Evolutionary conservation across 805 yeast species (phyloP), one percentile per base, ranked within the genome.

Genomic region (Barnettozyma botsteinii): DNA sequence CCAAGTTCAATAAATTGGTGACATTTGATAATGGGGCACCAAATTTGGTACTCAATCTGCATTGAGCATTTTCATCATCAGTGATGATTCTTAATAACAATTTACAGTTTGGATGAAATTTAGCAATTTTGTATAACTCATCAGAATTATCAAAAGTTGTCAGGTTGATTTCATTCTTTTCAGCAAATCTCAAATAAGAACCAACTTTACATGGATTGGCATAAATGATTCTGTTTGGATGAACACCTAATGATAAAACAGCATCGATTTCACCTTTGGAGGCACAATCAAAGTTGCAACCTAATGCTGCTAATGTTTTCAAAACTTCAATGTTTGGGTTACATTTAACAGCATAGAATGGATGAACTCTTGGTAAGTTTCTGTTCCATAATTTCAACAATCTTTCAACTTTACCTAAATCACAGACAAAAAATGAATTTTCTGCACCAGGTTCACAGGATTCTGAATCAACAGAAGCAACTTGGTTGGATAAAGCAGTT

Each of bases 321-420:
- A 91, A 59, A 11, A 91, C 77, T 40, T 65, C 65, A 7, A 65
- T 51, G 57, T 87, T 80, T 28, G 88, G 83, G 67, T 91, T 91
- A 66, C 98, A 91, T 64, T 91, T 91, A 51, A 91, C 93, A 15
- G 98, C 98, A 62, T 89, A 91, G 56, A 73, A 81, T n/a, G 97
- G 96, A 41, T 75, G 73, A 27, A 91, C 81, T 32, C 79, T 67
- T 17, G 96, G 95, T 53, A 91, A 68, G 29, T 67, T 59, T 18
- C 50, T 37, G 22, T 59, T 56, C 97, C 98, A 91, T 30, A 75
- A 65, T n/a, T 61, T 47, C 45, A 70, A 71, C 40, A 87, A 70
- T 42, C 80, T 70, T 44, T 67, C 67, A 26, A 93, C 73, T 53
- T 82, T 81, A 22, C 85, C 86, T 45, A 87, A 62, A 62, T 91